Conservation (phyloP, 2,329 filamentous ascomycete species). For the Alternaria longipes region DNA sequence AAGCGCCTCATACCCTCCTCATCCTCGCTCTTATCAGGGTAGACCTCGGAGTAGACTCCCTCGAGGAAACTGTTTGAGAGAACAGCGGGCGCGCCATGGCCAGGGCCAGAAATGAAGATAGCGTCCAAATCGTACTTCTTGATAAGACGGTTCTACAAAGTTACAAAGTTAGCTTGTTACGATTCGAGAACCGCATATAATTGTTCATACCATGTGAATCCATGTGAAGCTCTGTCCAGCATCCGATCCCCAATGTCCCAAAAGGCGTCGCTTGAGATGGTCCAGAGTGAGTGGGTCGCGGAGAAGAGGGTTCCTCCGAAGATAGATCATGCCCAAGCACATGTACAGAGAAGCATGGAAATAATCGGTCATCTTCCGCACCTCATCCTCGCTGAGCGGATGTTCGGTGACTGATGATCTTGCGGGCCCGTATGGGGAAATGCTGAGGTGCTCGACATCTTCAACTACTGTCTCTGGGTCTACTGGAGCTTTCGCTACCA, state of each 20-base stretch:
- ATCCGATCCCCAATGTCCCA: constrained; percentile 82
- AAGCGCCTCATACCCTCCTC: constrained; percentile 75
- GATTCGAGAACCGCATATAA: not conserved
- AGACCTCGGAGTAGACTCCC: constrained; percentile 79
- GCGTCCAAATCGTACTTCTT: constrained; percentile 79
- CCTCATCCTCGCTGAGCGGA: constrained; percentile 71
- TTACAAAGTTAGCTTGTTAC: not conserved
- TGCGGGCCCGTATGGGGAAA: constrained; percentile 71
- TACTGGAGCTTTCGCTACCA: constrained; percentile 31
- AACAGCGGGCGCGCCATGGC: constrained; percentile 79
- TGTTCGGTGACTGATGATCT: constrained; percentile 69
- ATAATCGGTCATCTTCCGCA: constrained; percentile 74
- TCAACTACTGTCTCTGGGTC: constrained; percentile 38
- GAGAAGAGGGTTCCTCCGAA: constrained; percentile 76
- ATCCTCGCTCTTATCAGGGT: constrained; percentile 76
- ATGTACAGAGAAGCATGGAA: constrained; percentile 80
- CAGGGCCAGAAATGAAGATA: constrained; percentile 78
- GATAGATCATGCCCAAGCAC: constrained; percentile 81
- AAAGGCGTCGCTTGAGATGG: constrained; percentile 76
- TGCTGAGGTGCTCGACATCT: constrained; percentile 42
- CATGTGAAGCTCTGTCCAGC: constrained; percentile 84
- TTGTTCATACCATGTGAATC: constrained; percentile 70
- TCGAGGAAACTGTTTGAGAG: constrained; percentile 81
- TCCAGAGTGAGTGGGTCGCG: constrained; percentile 72
- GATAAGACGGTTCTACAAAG: constrained; percentile 71